A percentile compares a stretch with the other conserved stretches of the same genome.
Evolutionary conservation across 768 basidiomycete species (phyloP).

Genomic region (Pisolithus orientalis): DNA sequence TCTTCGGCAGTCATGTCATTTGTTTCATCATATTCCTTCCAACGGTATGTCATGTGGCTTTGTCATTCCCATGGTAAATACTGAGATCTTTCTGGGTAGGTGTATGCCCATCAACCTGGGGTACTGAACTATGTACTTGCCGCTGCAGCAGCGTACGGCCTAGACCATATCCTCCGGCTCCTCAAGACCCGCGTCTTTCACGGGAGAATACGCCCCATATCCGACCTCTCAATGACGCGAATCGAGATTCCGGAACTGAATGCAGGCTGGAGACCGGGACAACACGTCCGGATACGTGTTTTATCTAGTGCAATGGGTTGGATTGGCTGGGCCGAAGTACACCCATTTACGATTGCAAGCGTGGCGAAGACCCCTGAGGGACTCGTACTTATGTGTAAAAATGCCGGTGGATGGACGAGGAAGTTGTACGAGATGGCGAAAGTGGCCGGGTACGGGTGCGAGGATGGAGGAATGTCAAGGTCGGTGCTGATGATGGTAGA

Average conservation of each 20-base stretch:
- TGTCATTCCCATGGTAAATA: slow-evolving; percentile 8
- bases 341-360: slow-evolving; percentile 50
- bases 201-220: slow-evolving; percentile 40
- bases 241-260: slow-evolving; percentile 40
- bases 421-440: slow-evolving; percentile 36
- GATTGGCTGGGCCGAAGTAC: slow-evolving; percentile 37
- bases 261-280: slow-evolving; percentile 53
- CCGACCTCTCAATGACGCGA: slow-evolving; percentile 40
- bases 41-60: slow-evolving; percentile 19
- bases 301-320: slow-evolving; percentile 35
- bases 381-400: slow-evolving; percentile 46
- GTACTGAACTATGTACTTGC: slow-evolving; percentile 38
- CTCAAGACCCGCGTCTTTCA: slow-evolving; percentile 38
- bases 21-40: slow-evolving; percentile 37
- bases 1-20: slow-evolving; percentile 36
- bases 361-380: slow-evolving; percentile 36
- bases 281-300: slow-evolving; percentile 51
- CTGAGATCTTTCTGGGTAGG: slow-evolving; percentile 8
- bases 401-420: slow-evolving; percentile 44
- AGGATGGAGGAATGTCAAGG: slow-evolving; percentile 7
- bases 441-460: slow-evolving; percentile 22
- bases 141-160: slow-evolving; percentile 33
- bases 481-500: slow-evolving; percentile 35
- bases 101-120: slow-evolving; percentile 14
- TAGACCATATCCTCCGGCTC: slow-evolving; percentile 42